Evolutionary conservation across 2,329 filamentous ascomycete genomes (phyloP).

Genomic region (Penicillium sp.): DNA sequence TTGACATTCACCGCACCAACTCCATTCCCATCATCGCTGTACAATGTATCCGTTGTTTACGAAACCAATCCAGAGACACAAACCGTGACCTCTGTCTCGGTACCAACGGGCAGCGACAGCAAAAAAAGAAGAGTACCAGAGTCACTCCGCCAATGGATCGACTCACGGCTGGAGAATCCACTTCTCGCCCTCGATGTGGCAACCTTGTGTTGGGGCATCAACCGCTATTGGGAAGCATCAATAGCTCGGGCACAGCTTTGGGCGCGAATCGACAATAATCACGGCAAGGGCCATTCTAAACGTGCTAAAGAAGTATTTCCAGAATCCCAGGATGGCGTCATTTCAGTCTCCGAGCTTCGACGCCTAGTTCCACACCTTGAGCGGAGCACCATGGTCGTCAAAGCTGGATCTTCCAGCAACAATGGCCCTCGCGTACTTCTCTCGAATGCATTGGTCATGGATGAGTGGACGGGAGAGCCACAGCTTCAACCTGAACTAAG

Average conservation of each 20-base stretch:
- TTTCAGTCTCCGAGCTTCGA: slow-evolving; percentile 32
- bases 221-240: slow-evolving; percentile 47
- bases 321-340: slow-evolving; percentile 16
- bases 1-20: slow-evolving; percentile 41
- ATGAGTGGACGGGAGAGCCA: slow-evolving; percentile 48
- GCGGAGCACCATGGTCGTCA: slow-evolving; percentile 41
- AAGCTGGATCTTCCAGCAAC: slow-evolving; percentile 17
- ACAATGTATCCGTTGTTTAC: slow-evolving; percentile 40
- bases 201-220: slow-evolving; percentile 48
- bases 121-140: slow-evolving; percentile 34
- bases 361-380: slow-evolving; percentile 42
- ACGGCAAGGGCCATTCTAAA: slow-evolving; percentile 20
- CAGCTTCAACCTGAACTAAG: slow-evolving; percentile 43
- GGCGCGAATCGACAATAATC: slow-evolving; percentile 38
- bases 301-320: slow-evolving; percentile 12
- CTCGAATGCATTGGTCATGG: slow-evolving; percentile 40
- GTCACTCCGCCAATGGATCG: slow-evolving; percentile 41
- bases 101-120: slow-evolving; percentile 23
- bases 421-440: slow-evolving; percentile 33
- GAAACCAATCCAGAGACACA: slow-evolving; percentile 42
- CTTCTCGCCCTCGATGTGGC: slow-evolving; percentile 44
- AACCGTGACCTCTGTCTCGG: slow-evolving; percentile 38
- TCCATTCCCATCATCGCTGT: slow-evolving; percentile 42
- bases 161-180: slow-evolving; percentile 39
- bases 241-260: slow-evolving; percentile 45